A percentile compares a stretch with the other conserved stretches of the same genome.
These are phyloP conservation scores for Chlorella ohadii DNA, from an alignment of 139 green algal genomes.

Conservation along the genomic window DNA sequence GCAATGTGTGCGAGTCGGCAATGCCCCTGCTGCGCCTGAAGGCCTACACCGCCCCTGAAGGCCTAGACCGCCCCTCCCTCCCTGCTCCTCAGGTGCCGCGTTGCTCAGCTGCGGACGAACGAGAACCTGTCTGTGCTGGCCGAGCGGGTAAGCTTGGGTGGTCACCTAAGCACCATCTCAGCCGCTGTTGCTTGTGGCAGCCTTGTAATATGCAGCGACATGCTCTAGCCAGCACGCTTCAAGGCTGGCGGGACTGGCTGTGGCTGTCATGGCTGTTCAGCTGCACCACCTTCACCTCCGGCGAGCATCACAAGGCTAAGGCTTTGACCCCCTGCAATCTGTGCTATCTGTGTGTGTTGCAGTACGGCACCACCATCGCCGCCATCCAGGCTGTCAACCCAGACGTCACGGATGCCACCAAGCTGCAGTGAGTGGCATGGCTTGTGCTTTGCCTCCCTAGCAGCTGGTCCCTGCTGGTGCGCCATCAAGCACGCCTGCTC, in stretches of 20 bases:
- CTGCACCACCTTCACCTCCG: too few species aligned
- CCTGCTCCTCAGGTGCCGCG: neutral
- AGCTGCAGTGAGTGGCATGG: slow-evolving; percentile 26
- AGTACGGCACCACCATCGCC: slow-evolving; percentile 13
- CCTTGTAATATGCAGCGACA: too few species aligned
- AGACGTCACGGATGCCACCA: slow-evolving; percentile 1
- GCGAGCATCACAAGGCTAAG: too few species aligned
- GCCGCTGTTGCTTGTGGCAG: neutral
- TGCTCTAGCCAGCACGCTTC: neutral
- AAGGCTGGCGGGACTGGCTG: too few species aligned
- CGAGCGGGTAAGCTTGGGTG: neutral
- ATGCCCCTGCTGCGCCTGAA: too few species aligned
- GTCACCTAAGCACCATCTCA: too few species aligned
- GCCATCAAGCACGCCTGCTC: too few species aligned
- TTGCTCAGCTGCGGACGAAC: neutral
- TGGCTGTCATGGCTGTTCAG: too few species aligned
- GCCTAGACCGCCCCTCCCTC: too few species aligned
- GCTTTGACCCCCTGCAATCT: neutral
- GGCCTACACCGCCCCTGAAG: too few species aligned
- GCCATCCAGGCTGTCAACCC: slow-evolving; percentile 16
- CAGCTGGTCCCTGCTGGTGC: too few species aligned
- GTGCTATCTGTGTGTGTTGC: neutral
- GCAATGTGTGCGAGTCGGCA: too few species aligned
- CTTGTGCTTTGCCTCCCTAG: neutral
- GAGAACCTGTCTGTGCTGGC: slow-evolving; percentile 16